Conservation (phyloP, 306 rosid genomes). For the Amphicarpaea edgeworthii region DNA sequence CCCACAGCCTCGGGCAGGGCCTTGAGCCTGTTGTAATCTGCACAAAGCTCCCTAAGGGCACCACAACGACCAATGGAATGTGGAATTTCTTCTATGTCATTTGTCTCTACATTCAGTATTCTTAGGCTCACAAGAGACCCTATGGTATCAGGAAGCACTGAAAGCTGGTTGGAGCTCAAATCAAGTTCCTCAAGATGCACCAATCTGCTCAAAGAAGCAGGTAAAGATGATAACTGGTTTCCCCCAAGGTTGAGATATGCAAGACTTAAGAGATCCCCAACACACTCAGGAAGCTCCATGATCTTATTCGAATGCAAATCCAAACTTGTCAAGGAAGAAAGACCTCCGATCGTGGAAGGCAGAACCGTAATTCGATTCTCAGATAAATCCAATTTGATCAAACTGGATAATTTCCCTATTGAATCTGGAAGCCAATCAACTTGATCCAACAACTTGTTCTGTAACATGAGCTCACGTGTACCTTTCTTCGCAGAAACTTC, state of each 20-base stretch:
- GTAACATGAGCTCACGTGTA: constrained; percentile 55
- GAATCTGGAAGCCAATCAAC: constrained; percentile 79
- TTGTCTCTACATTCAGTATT: constrained; percentile 67
- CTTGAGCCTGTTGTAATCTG: constrained; percentile 73
- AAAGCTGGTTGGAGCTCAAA: constrained; percentile 68
- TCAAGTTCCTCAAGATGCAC: constrained; percentile 66
- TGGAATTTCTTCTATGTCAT: constrained; percentile 74
- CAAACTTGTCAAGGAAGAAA: constrained; percentile 60
- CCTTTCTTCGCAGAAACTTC: constrained; percentile 70
- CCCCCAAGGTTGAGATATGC: constrained; percentile 62
- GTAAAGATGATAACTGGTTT: constrained; percentile 59
- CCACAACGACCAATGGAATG: constrained; percentile 68
- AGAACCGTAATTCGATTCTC: constrained; percentile 62
- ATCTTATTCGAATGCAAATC: constrained; percentile 67
- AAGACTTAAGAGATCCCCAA: constrained; percentile 68
- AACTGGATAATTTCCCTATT: constrained; percentile 65
- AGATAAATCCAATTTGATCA: constrained; percentile 67
- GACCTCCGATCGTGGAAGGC: constrained; percentile 69
- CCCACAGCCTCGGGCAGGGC: constrained; percentile 86
- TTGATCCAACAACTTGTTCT: constrained; percentile 64
- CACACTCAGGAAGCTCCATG: constrained; percentile 56
- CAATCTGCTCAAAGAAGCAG: constrained; percentile 70
- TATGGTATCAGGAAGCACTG: constrained; percentile 62
- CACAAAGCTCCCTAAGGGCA: constrained; percentile 63
- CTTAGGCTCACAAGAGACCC: constrained; percentile 67